Evolutionary conservation across 2,329 filamentous ascomycete species (phyloP).

Genomic region (Alternaria rosae): DNA sequence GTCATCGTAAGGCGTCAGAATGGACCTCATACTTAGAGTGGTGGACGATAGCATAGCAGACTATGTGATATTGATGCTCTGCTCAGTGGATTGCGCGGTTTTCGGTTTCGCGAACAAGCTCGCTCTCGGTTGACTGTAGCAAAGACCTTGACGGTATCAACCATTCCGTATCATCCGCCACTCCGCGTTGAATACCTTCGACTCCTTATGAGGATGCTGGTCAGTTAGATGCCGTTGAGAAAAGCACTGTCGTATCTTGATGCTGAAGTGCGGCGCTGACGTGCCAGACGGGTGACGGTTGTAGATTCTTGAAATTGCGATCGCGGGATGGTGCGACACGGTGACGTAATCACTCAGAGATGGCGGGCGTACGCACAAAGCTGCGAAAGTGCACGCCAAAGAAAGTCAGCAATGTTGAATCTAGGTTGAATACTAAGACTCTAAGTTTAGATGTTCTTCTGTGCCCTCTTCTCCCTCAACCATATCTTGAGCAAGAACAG

Average conservation of each 20-base stretch:
- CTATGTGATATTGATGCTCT: not conserved
- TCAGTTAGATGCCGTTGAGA: not conserved
- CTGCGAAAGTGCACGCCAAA: not conserved
- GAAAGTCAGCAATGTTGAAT: not conserved
- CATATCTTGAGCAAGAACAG: constrained; percentile 34
- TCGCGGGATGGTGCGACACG: not conserved
- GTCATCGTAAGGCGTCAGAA: not conserved
- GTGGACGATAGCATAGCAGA: not conserved
- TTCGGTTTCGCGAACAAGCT: not conserved
- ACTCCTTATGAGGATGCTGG: not conserved
- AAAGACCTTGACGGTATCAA: not conserved
- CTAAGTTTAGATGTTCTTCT: not conserved
- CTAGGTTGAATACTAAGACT: not conserved
- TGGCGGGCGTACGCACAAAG: not conserved
- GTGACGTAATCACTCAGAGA: not conserved
- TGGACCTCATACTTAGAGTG: not conserved
- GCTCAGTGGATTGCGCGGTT: not conserved
- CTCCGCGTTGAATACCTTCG: not conserved
- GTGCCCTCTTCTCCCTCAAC: constrained; percentile 5
- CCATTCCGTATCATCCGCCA: not conserved
- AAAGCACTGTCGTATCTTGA: too few relatives aligned
- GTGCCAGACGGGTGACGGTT: not conserved
- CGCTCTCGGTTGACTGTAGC: not conserved
- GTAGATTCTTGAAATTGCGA: not conserved
- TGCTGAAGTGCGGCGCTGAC: not conserved